Evolutionary conservation across 768 basidiomycete species (phyloP).

Genomic region (Kwoniella pini): DNA sequence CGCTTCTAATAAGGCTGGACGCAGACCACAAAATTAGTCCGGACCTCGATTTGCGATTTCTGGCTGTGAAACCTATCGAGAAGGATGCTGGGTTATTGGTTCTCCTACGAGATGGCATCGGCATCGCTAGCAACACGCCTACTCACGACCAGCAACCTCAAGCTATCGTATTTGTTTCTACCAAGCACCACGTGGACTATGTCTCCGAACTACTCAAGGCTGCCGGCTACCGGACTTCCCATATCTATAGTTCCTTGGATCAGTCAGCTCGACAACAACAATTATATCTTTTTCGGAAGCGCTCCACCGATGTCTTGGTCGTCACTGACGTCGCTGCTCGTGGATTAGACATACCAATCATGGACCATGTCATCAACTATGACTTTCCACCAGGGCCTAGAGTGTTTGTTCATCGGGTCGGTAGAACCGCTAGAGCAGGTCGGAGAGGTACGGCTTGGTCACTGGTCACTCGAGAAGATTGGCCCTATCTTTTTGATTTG

Average conservation of each 20-base stretch:
- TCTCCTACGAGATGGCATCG: conserved; percentile 80
- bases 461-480: conserved; percentile 78
- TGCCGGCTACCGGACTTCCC: conserved; percentile 84
- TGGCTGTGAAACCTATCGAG: conserved; percentile 85
- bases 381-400: conserved; percentile 94
- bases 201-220: conserved; percentile 72
- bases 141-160: conserved; percentile 58
- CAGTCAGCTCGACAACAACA: conserved; percentile 85
- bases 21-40: conserved; percentile 92
- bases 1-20: conserved; percentile 93
- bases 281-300: conserved; percentile 85
- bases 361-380: conserved; percentile 96
- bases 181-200: conserved; percentile 99
- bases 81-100: conserved; percentile 88
- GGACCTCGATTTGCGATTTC: conserved; percentile 92
- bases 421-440: conserved; percentile 93
- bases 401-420: conserved; percentile 94
- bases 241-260: conserved; percentile 94
- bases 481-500: conserved; percentile 87
- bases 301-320: conserved; percentile 77
- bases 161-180: conserved; percentile 90
- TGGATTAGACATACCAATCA: conserved; percentile 94
- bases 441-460: conserved; percentile 96
- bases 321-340: conserved; percentile 98
- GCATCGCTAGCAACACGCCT: neutral